Evolutionary conservation across 2,329 filamentous ascomycete genomes (phyloP), one percentile per base, ranked within the genome.

Genomic region (Aspergillus sp.): DNA sequence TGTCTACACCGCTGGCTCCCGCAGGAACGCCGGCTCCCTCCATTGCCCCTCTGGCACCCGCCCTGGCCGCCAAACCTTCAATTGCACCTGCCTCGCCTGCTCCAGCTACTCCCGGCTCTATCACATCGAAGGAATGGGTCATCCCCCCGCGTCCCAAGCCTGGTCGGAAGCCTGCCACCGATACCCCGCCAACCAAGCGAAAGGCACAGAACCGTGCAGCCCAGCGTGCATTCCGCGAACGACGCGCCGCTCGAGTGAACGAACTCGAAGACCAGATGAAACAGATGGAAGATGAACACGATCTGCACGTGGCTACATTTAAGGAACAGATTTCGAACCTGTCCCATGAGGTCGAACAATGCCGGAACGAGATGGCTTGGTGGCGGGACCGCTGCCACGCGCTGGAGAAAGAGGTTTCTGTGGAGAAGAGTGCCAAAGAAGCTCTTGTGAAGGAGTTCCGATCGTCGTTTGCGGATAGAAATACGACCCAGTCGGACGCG

Each of bases 151-250:
- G 88, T 51, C 88, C 88, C 42, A 91, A 90, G 75, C 91, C 93
- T 19, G 91, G 91, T 43, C 83, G 91, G 58, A 97, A 97, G 76
- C 90, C 91, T 3, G 88, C 89, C 42, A 94, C 88, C 32, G 90
- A 96, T 64, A 94, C 90, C 45, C 90, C 90, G 12, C 87, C 88
- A 1, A 95, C 90, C 39, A 95, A 95, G 73, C 83, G 93, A 56
- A 94, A 96, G 74, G 87, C 88, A 1, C 93, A 97, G 72, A 97
- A 97, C 68, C 81, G 93, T 51, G 87, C 88, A 42, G 91, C 91
- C 3, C 91, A 97, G 72, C 78, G 91, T 49, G 88, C 87, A 1
- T 97, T 97, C 69, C 81, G 91, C 30, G 90, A 95, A 70, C 79
- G 91, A 49, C 82, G 91, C 53, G 88, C 88, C 2, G 88, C 88